These are phyloP conservation scores for Aspergillus versicolor DNA, from an alignment of 2,329 filamentous ascomycete genomes.

Conservation along the genomic window DNA sequence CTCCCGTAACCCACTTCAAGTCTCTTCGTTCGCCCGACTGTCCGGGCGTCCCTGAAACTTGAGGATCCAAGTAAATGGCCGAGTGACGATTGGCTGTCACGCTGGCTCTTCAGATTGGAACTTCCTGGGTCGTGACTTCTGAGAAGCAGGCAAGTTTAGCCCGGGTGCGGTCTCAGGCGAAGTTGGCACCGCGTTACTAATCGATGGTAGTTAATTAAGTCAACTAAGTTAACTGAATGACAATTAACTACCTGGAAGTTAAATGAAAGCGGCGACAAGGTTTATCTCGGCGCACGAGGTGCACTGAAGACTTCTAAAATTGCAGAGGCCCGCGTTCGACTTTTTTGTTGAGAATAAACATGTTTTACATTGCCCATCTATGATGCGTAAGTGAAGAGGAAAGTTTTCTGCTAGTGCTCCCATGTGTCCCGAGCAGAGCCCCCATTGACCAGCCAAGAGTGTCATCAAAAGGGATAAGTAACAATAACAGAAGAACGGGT, in stretches of 20 bases:
- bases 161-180: too few species aligned
- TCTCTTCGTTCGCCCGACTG: not conserved
- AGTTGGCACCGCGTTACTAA: not conserved
- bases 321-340: not conserved
- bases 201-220: too few species aligned
- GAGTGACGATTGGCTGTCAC: not conserved
- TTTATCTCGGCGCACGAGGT: not conserved
- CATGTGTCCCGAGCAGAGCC: constrained; percentile 25
- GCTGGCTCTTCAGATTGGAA: not conserved
- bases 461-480: constrained; percentile 24
- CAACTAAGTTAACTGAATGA: too few species aligned
- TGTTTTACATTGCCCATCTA: constrained; percentile 44
- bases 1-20: not conserved
- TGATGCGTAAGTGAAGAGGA: constrained; percentile 34
- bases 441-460: constrained; percentile 24
- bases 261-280: not conserved
- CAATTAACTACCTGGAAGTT: too few species aligned
- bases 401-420: constrained; percentile 27
- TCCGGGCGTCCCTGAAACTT: not conserved
- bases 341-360: constrained; percentile 12
- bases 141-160: not conserved
- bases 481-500: constrained; percentile 25
- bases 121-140: not conserved
- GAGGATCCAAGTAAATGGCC: not conserved
- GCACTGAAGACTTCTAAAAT: not conserved